Percentiles rank a stretch among this genome's conserved stretches.
phyloP scores from a whole-genome alignment of 139 green algal genomes.

The Closterium sp. region DNA sequence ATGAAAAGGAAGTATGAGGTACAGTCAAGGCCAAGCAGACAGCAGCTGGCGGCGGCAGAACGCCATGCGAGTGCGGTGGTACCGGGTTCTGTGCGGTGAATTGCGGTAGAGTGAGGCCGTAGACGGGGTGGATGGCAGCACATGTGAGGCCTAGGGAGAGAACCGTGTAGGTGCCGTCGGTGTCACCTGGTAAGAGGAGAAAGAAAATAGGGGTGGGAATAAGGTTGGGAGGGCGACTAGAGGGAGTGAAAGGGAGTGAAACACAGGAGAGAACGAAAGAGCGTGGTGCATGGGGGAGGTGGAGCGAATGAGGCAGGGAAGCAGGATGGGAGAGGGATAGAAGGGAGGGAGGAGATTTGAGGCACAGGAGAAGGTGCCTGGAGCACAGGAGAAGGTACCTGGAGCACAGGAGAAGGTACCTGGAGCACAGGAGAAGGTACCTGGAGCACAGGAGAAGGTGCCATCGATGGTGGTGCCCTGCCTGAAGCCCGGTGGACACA shows the following conservation, averaged over 20 bases:
- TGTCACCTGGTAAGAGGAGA: not conserved
- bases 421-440: not conserved
- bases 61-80: not conserved
- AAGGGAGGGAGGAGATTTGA: too few relatives aligned
- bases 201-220: not conserved
- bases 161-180: not conserved
- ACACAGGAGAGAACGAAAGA: not conserved
- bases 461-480: not conserved
- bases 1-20: not conserved
- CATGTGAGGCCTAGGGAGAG: not conserved
- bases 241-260: not conserved
- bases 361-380: too few relatives aligned
- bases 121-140: not conserved
- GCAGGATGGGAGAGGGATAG: too few relatives aligned
- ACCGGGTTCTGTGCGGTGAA: not conserved
- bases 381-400: too few relatives aligned
- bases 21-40: not conserved
- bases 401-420: too few relatives aligned
- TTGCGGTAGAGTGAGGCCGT: not conserved
- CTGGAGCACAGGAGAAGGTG: not conserved
- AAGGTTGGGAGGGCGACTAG: not conserved
- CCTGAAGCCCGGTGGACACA: slow-evolving; percentile 20
- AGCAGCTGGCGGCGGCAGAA: not conserved
- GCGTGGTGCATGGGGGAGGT: too few relatives aligned
- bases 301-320: too few relatives aligned